A percentile compares a stretch with the other conserved stretches of the same genome.
These are phyloP conservation scores for Zymoseptoria brevis DNA, from an alignment of 2,329 filamentous ascomycete genomes.

Conservation along the genomic window DNA sequence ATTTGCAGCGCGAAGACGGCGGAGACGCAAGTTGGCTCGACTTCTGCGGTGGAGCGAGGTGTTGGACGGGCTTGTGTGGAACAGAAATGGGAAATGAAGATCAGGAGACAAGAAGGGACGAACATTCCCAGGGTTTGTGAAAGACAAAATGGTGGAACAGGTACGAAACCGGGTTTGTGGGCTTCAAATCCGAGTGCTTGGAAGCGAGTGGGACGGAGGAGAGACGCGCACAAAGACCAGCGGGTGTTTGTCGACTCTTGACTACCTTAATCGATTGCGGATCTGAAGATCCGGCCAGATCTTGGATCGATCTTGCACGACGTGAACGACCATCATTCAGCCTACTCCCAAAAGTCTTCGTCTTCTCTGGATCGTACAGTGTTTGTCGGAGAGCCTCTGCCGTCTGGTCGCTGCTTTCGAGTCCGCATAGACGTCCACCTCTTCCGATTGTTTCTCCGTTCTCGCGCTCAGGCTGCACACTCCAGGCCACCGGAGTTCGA, in stretches of 20 bases:
- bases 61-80: not conserved
- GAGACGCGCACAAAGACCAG: not conserved
- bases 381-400: too few species aligned
- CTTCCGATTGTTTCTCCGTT: too few species aligned
- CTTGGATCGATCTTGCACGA: not conserved
- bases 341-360: too few species aligned
- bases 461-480: too few species aligned
- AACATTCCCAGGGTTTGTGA: not conserved
- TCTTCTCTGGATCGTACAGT: too few species aligned
- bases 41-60: not conserved
- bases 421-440: too few species aligned
- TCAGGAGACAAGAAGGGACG: not conserved
- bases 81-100: not conserved
- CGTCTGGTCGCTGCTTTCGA: too few species aligned
- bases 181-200: not conserved
- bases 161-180: not conserved
- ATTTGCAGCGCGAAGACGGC: conserved; percentile 19
- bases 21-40: conserved; percentile 21
- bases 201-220: not conserved
- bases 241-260: not conserved
- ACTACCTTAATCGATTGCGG: not conserved
- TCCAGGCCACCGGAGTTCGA: too few species aligned
- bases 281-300: not conserved
- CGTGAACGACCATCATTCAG: not conserved
- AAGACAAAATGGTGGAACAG: not conserved